A percentile compares a stretch with the other conserved stretches of the same genome.
Evolutionary conservation across 495 filamentous ascomycete genomes (phyloP).

Genomic region (Penicillium desertorum): DNA sequence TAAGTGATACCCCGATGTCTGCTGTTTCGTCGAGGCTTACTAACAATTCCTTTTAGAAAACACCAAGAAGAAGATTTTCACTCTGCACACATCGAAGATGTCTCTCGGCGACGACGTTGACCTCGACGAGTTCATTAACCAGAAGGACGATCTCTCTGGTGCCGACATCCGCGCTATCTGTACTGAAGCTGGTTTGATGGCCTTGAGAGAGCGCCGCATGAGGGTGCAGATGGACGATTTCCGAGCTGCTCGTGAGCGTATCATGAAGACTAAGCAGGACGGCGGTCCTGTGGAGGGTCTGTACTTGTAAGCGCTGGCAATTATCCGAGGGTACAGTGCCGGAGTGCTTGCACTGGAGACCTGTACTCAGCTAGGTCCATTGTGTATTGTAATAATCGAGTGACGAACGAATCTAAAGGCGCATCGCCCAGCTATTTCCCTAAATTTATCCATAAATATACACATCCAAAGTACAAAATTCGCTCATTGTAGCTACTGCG

Average conservation of each 20-base stretch:
- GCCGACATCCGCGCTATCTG: conserved; percentile 99
- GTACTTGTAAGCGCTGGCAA: conserved; percentile 73
- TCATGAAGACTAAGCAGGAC: conserved; percentile 98
- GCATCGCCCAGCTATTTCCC: background rate
- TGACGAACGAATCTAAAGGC: conserved; percentile 16
- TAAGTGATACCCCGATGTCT: conserved; percentile 40
- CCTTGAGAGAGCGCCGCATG: conserved; percentile 93
- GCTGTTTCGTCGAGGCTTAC: conserved; percentile 7
- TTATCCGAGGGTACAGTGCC: conserved; percentile 6
- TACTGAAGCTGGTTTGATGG: conserved; percentile 94
- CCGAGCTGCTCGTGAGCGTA: conserved; percentile 84
- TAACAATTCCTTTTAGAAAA: conserved; percentile 61
- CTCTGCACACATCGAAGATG: conserved; percentile 99
- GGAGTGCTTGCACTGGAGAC: conserved; percentile 15
- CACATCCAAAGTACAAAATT: background rate
- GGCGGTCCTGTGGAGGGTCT: conserved; percentile 91
- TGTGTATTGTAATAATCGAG: conserved; percentile 35
- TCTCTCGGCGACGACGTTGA: conserved; percentile 92
- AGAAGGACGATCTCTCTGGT: conserved; percentile 97
- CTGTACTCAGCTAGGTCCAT: conserved; percentile 13
- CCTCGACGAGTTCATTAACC: conserved; percentile 95
- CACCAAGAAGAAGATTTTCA: conserved; percentile 99
- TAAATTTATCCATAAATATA: background rate
- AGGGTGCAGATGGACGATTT: conserved; percentile 99
- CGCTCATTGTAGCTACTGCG: background rate